A percentile compares a stretch with the other conserved stretches of the same genome.
Conservation (phyloP, 2,329 filamentous ascomycete species). For the Cercospora zeina region DNA sequence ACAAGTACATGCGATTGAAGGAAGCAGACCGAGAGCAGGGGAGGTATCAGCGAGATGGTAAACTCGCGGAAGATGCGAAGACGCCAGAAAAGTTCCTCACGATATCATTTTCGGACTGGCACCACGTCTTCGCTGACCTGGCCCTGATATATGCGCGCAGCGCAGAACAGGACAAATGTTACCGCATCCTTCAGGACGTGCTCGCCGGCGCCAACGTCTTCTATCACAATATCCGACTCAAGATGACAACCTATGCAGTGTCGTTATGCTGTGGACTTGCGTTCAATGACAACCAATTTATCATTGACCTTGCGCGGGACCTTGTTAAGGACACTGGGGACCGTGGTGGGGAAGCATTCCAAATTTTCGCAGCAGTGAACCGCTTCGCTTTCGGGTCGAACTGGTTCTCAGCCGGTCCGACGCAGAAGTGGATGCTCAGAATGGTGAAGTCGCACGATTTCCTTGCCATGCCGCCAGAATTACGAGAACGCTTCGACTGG, state of each 20-base stretch:
- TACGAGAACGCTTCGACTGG: constrained; percentile 48
- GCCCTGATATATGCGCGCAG: constrained; percentile 71
- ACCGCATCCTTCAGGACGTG: constrained; percentile 75
- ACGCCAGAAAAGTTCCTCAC: constrained; percentile 64
- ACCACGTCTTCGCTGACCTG: constrained; percentile 87
- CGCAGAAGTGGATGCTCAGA: constrained; percentile 86
- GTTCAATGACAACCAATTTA: constrained; percentile 73
- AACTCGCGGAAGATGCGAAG: constrained; percentile 42
- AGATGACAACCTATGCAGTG: constrained; percentile 34
- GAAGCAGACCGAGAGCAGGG: constrained; percentile 37
- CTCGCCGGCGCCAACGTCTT: constrained; percentile 78
- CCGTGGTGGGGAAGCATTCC: constrained; percentile 77
- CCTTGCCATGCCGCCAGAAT: constrained; percentile 57
- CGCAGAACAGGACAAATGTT: constrained; percentile 69
- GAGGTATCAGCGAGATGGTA: constrained; percentile 11
- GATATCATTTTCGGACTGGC: constrained; percentile 80
- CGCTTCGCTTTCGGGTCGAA: constrained; percentile 70
- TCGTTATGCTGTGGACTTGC: constrained; percentile 70
- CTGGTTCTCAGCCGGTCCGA: constrained; percentile 77
- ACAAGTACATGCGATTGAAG: constrained; percentile 52
- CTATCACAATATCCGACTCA: constrained; percentile 54
- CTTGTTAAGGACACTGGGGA: constrained; percentile 71
- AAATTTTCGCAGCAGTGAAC: constrained; percentile 77
- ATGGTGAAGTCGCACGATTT: constrained; percentile 90
- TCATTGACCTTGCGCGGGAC: constrained; percentile 73